Evolutionary conservation across 2,329 filamentous ascomycete species (phyloP).

Genomic region (Colletotrichum destructivum): DNA sequence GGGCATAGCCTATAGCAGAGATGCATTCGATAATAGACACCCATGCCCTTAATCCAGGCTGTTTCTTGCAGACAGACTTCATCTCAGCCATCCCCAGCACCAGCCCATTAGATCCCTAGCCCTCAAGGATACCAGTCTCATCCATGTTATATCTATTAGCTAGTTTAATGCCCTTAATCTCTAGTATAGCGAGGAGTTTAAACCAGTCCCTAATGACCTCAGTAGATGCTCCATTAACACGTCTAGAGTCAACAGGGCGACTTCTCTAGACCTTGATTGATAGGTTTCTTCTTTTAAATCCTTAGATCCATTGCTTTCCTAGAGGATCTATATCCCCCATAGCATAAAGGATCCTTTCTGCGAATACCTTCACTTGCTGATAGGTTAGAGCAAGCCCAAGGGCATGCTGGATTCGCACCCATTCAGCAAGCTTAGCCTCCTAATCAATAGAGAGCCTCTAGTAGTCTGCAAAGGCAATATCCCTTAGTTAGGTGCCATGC

Average conservation of each 20-base stretch:
- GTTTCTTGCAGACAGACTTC: too few species aligned
- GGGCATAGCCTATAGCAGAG: too few species aligned
- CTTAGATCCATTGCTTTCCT: slow-evolving; percentile 17
- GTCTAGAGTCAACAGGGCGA: too few species aligned
- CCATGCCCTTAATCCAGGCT: too few species aligned
- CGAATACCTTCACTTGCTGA: slow-evolving; percentile 25
- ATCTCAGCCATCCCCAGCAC: too few species aligned
- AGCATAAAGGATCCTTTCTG: not conserved
- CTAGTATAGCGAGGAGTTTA: not conserved
- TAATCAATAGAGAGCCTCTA: not conserved
- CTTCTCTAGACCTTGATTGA: slow-evolving; percentile 16
- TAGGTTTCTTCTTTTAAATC: slow-evolving; percentile 20
- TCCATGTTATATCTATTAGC: slow-evolving; percentile 15
- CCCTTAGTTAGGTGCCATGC: too few species aligned
- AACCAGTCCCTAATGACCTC: slow-evolving; percentile 16
- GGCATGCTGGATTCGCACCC: slow-evolving; percentile 21
- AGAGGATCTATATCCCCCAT: not conserved
- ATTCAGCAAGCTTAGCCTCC: slow-evolving; percentile 27
- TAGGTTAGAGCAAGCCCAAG: slow-evolving; percentile 33
- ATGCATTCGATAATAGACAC: too few species aligned
- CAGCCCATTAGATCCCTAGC: too few species aligned
- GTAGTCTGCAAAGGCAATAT: too few species aligned
- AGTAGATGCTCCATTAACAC: slow-evolving; percentile 18
- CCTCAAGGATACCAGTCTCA: too few species aligned
- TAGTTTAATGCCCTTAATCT: slow-evolving; percentile 16